Percentiles rank a stretch among this genome's conserved stretches.
These are phyloP conservation scores for Amanita exitialis DNA, from an alignment of 768 basidiomycete genomes.

Conservation along the genomic window DNA sequence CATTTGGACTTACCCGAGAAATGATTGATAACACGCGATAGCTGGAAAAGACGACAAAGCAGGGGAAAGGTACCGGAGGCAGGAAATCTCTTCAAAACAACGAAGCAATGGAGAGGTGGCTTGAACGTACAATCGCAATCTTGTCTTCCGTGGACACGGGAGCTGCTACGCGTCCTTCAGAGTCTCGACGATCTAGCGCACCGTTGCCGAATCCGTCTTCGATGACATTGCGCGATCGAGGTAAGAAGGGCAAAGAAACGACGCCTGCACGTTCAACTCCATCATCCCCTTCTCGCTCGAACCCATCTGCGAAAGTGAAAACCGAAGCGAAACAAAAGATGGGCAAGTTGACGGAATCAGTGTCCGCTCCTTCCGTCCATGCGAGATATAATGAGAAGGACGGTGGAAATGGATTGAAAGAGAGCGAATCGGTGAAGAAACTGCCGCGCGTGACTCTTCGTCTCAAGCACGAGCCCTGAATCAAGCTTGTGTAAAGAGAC, in stretches of 20 bases:
- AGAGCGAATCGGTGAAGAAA: slow-evolving; percentile 24
- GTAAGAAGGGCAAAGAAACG: slow-evolving; percentile 29
- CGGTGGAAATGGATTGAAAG: slow-evolving; percentile 1
- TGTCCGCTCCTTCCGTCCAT: neutral
- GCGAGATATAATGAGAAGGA: neutral
- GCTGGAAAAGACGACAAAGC: slow-evolving; percentile 58
- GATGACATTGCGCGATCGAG: slow-evolving; percentile 41
- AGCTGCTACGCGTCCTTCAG: slow-evolving; percentile 12
- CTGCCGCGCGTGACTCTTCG: slow-evolving; percentile 46
- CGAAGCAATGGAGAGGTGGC: slow-evolving; percentile 38
- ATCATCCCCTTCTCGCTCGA: slow-evolving; percentile 11
- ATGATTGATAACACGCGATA: slow-evolving; percentile 14
- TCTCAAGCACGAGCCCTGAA: slow-evolving; percentile 26
- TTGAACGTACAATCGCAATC: slow-evolving; percentile 42
- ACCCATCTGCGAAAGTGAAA: slow-evolving; percentile 1
- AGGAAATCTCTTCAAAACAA: slow-evolving; percentile 25
- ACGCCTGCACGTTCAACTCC: neutral
- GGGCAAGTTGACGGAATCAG: neutral
- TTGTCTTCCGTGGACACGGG: slow-evolving; percentile 33
- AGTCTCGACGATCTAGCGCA: slow-evolving; percentile 12
- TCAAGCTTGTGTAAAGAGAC: no score
- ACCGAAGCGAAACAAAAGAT: neutral
- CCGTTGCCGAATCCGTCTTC: slow-evolving; percentile 20
- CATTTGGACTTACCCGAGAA: neutral
- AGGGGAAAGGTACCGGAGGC: slow-evolving; percentile 37